Conservation (phyloP, 768 basidiomycete genomes). For the Psilocybe cubensis region DNA sequence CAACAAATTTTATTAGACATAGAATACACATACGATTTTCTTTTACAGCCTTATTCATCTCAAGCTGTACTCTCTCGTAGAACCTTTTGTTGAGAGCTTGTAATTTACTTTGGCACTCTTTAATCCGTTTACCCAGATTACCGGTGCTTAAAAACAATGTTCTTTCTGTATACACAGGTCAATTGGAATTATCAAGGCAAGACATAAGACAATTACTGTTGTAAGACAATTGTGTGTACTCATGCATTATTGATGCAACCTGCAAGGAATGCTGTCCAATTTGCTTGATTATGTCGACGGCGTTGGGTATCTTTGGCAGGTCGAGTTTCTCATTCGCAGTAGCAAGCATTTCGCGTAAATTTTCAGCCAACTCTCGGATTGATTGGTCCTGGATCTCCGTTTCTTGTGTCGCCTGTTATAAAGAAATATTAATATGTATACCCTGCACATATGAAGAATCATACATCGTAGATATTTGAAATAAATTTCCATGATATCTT, state of each 20-base stretch:
- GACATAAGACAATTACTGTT: neutral
- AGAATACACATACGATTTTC: too few relatives aligned
- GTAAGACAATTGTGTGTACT: neutral
- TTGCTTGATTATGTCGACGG: conserved; percentile 4
- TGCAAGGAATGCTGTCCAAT: conserved; percentile 3
- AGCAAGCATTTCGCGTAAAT: conserved; percentile 2
- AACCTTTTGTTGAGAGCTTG: too few relatives aligned
- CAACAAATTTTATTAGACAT: too few relatives aligned
- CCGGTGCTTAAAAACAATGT: too few relatives aligned
- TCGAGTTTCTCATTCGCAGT: neutral
- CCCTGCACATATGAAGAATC: too few relatives aligned
- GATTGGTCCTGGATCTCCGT: too few relatives aligned
- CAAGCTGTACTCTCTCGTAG: too few relatives aligned
- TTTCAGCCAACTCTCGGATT: neutral
- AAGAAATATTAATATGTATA: neutral
- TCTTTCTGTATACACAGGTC: too few relatives aligned
- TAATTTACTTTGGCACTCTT: too few relatives aligned
- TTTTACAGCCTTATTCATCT: too few relatives aligned
- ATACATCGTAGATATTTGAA: neutral
- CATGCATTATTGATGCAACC: conserved; percentile 2
- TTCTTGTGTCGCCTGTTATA: neutral
- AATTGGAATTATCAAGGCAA: too few relatives aligned
- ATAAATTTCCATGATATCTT: neutral
- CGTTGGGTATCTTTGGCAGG: neutral
- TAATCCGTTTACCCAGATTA: too few relatives aligned